A percentile compares a stretch with the other conserved stretches of the same genome.
These are phyloP conservation scores for Rhizopus delemar DNA, from an alignment of 371 early-diverging fungal genomes.

Conservation along the genomic window DNA sequence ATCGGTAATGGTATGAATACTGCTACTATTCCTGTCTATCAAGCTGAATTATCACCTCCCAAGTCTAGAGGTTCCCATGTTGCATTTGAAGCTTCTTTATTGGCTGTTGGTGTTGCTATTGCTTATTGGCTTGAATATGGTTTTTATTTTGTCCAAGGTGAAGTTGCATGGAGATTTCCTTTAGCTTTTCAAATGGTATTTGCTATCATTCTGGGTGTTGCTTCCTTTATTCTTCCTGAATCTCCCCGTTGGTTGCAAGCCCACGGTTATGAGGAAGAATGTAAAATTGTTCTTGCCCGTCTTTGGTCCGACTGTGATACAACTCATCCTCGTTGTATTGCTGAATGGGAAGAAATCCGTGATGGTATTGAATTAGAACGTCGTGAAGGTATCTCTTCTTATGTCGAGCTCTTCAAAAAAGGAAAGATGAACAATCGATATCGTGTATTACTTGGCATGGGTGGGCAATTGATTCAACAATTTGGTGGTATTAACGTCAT, in stretches of 20 bases:
- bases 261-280: conserved; percentile 46
- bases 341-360: conserved; percentile 49
- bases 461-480: conserved; percentile 54
- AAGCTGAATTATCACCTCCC: conserved; percentile 72
- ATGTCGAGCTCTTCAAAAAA: conserved; percentile 47
- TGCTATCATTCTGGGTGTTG: conserved; percentile 25
- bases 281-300: conserved; percentile 38
- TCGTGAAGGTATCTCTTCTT: conserved; percentile 45
- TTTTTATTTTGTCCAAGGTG: conserved; percentile 33
- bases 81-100: conserved; percentile 38
- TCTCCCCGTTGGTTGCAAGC: conserved; percentile 55
- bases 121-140: conserved; percentile 54
- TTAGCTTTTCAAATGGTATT: conserved; percentile 35
- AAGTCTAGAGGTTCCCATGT: conserved; percentile 53
- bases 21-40: conserved; percentile 44
- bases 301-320: conserved; percentile 51
- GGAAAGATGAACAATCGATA: conserved; percentile 54
- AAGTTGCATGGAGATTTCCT: conserved; percentile 48
- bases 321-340: conserved; percentile 47
- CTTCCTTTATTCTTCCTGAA: conserved; percentile 30
- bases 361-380: conserved; percentile 53
- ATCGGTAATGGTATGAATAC: conserved; percentile 50
- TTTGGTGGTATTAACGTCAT: conserved; percentile 49
- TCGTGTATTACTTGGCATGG: conserved; percentile 53
- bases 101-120: conserved; percentile 36